Percentiles rank a stretch among this genome's conserved stretches.
Conservation (phyloP, 2,329 filamentous ascomycete genomes). For the Fusarium buharicum region DNA sequence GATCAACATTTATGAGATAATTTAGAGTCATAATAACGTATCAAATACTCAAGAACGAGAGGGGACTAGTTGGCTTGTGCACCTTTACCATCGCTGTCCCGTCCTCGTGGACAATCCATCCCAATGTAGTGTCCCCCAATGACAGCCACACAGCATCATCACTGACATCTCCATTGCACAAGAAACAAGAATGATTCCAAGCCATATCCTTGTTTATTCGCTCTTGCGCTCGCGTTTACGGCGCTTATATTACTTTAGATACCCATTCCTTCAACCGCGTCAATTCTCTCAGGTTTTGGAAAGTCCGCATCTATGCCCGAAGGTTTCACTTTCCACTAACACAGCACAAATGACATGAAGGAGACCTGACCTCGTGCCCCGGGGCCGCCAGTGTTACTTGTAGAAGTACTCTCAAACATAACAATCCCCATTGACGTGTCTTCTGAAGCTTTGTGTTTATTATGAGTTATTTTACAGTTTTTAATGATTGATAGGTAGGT, state of each 20-base stretch:
- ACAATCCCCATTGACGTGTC: too few relatives aligned
- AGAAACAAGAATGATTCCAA: constrained; percentile 16
- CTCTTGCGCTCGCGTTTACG: not conserved
- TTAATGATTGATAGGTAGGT: not conserved
- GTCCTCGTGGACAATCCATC: too few relatives aligned
- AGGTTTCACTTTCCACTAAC: too few relatives aligned
- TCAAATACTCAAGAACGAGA: not conserved
- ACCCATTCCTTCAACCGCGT: not conserved
- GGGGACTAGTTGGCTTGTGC: too few relatives aligned
- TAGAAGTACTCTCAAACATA: too few relatives aligned
- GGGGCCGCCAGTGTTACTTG: too few relatives aligned
- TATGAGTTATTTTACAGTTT: too few relatives aligned
- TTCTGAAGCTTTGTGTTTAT: too few relatives aligned
- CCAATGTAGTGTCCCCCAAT: constrained; percentile 10
- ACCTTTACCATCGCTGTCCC: not conserved
- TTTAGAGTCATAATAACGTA: not conserved
- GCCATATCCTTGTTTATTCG: not conserved
- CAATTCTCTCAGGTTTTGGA: not conserved
- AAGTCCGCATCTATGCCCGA: too few relatives aligned
- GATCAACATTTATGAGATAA: not conserved
- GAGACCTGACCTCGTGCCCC: too few relatives aligned
- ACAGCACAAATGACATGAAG: too few relatives aligned
- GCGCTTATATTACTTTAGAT: not conserved
- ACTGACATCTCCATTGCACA: constrained; percentile 12
- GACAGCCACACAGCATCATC: constrained; percentile 31